Evolutionary conservation across 2,329 filamentous ascomycete species (phyloP).

Genomic region (Dactylella cylindrospora): DNA sequence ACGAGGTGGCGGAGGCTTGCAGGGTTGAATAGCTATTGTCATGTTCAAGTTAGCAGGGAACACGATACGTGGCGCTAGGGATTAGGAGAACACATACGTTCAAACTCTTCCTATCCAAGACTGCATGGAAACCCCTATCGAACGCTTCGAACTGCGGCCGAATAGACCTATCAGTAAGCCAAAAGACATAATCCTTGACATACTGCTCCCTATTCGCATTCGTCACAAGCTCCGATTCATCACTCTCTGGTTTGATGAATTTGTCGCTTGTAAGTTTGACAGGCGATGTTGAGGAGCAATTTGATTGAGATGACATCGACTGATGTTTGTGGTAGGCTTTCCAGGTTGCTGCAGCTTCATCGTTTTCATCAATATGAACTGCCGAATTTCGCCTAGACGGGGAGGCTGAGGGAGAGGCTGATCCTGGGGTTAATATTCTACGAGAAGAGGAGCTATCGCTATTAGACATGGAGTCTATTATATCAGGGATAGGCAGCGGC

Average conservation of each 20-base stretch:
- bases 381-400: conserved; percentile 21
- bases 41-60: conserved; percentile 15
- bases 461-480: conserved; percentile 24
- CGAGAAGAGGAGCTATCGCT: conserved; percentile 41
- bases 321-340: conserved; percentile 38
- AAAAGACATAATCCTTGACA: conserved; percentile 79
- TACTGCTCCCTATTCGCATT: conserved; percentile 75
- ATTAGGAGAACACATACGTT: conserved; percentile 51
- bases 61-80: neutral
- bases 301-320: conserved; percentile 14
- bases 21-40: conserved; percentile 64
- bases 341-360: conserved; percentile 38
- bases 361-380: conserved; percentile 32
- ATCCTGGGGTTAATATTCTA: conserved; percentile 20
- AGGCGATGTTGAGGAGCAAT: conserved; percentile 26
- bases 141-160: conserved; percentile 78
- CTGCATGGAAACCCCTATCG: conserved; percentile 73
- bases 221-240: conserved; percentile 64
- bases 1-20: conserved; percentile 72
- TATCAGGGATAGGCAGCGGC: conserved; percentile 11
- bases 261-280: conserved; percentile 36
- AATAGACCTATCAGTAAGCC: conserved; percentile 77
- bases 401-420: conserved; percentile 25
- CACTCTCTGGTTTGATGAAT: conserved; percentile 17
- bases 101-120: conserved; percentile 70